Base-by-base conservation (phyloP, 73 alveolate species). In the Paramecium biaurelia region DNA sequence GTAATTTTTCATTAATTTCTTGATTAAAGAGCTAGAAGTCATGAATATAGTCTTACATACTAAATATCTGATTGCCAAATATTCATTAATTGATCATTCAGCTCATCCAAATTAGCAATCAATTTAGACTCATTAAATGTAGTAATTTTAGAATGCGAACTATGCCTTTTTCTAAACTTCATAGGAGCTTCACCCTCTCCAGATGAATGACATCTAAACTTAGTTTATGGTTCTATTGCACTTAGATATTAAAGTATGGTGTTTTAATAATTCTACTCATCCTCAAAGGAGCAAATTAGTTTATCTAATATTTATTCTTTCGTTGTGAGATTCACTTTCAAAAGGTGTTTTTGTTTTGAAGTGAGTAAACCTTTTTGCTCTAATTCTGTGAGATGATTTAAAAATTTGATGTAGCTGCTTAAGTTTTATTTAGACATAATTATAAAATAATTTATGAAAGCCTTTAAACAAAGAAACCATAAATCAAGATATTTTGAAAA, bases 331-430 rank as follows among this genome's bases (percentile, higher is more conserved):
- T 32, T 32, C 21, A 67, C 12, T 24, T 67, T 67, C 38, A 67
- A 14, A 67, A 30, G 49, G 28, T 67, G 84, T 26, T 67, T 67
- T 67, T 67, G 49, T 4, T 67, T 67, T 14, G 38, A 67, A 3
- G 84, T 21, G 26, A 67, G 24, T 1, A 30, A 26, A 24, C 84
- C 38, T 30, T 67, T 32, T 67, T 67, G 23, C 10, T 67, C 84
- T 67, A 67, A 67, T 21, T 67, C 84, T 10, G 84, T 32, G 49
- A 67, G 21, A 30, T 30, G 38, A 26, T 67, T 26, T 30, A 67
- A 67, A 67, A 67, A 67, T 67, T 32, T 67, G 45, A 67, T 67
- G 47, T 67, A 67, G 45, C 26, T 67, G 49, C 84, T 67, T 67
- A 67, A 26, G 38, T 67, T 30, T 67, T 26, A 32, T 30, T 67